A percentile compares a stretch with the other conserved stretches of the same genome.
Conservation (phyloP, 331 rosid genomes). For the Malus hybrid region DNA sequence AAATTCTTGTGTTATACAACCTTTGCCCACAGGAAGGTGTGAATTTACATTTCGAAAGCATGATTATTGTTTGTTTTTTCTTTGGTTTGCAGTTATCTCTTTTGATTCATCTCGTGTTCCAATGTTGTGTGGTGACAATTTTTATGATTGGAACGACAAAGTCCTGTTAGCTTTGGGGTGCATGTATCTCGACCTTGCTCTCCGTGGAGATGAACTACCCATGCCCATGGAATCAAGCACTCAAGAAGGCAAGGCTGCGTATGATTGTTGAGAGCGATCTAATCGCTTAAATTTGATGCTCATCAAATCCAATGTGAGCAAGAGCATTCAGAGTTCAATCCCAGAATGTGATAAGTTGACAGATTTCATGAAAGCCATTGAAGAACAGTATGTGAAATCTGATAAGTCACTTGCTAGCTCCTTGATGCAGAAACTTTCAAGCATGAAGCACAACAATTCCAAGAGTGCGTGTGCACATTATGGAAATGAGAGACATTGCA, state of each 20-base stretch:
- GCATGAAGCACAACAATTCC: background rate
- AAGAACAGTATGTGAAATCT: background rate
- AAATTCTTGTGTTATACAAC: too few species aligned
- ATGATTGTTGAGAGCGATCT: background rate
- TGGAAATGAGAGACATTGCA: background rate
- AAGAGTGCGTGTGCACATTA: background rate
- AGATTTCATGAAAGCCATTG: background rate
- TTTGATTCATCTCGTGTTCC: too few species aligned
- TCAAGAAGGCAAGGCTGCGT: background rate
- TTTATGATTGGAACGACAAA: background rate
- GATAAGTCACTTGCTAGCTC: background rate
- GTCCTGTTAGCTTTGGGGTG: background rate
- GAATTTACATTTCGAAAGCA: too few species aligned
- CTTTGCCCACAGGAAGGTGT: too few species aligned
- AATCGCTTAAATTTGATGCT: background rate
- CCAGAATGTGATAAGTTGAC: background rate
- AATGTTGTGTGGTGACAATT: background rate
- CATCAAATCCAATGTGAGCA: background rate
- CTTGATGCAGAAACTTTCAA: background rate
- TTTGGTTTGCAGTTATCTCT: too few species aligned
- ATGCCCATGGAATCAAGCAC: background rate
- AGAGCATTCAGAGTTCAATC: background rate
- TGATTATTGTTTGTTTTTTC: too few species aligned
- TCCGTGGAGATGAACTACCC: background rate
- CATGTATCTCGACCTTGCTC: background rate